A percentile compares a stretch with the other conserved stretches of the same genome.
Evolutionary conservation across 768 basidiomycete species (phyloP).

Genomic region (Fomitopsis pulvina): DNA sequence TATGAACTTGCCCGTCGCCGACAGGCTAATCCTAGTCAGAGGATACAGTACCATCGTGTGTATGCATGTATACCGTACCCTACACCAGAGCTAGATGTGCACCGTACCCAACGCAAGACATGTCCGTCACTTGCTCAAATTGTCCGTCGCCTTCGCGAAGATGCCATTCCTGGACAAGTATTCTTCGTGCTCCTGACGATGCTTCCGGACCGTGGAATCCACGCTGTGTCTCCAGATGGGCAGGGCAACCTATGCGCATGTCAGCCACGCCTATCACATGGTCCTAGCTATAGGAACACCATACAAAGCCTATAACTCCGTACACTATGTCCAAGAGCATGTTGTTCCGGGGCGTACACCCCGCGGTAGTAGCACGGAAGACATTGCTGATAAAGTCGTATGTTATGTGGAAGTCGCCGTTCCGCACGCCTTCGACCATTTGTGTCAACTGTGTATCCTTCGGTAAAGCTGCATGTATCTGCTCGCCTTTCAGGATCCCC

Average conservation of each 20-base stretch:
- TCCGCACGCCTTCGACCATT: constrained; percentile 48
- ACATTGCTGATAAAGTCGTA: constrained; percentile 60
- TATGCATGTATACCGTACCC: too few relatives aligned
- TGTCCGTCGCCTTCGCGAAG: neutral
- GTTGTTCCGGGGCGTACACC: constrained; percentile 54
- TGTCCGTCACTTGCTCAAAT: neutral
- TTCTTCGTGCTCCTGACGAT: constrained; percentile 29
- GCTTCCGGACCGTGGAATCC: constrained; percentile 27
- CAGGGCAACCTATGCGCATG: constrained; percentile 27
- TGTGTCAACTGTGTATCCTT: neutral
- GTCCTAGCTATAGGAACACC: neutral
- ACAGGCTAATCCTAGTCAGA: too few relatives aligned
- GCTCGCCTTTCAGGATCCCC: constrained; percentile 51
- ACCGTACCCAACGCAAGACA: too few relatives aligned
- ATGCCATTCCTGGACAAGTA: constrained; percentile 23
- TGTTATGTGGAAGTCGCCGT: constrained; percentile 68
- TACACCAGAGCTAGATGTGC: too few relatives aligned
- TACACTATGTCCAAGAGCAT: constrained; percentile 47
- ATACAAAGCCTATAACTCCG: constrained; percentile 29
- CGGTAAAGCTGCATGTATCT: neutral
- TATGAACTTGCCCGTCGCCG: too few relatives aligned
- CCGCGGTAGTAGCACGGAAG: constrained; percentile 64
- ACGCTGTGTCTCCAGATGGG: constrained; percentile 33
- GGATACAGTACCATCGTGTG: too few relatives aligned
- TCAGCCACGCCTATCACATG: constrained; percentile 28